These are phyloP conservation scores for Elaeagnus macrophylla DNA, from an alignment of 306 rosid species.

Conservation along the genomic window DNA sequence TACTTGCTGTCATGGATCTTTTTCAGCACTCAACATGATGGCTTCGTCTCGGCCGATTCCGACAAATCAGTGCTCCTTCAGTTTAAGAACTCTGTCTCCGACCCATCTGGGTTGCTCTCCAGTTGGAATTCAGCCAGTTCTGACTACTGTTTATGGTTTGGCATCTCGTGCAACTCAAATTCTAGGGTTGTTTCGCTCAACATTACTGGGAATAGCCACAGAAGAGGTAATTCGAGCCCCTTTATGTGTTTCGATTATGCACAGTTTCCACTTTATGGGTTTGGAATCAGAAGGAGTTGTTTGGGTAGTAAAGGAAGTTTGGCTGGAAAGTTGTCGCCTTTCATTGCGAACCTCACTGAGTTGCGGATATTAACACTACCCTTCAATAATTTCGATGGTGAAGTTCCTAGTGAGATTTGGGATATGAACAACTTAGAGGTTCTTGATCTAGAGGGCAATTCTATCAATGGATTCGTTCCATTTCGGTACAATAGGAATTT, in stretches of 20 bases:
- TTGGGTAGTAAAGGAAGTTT: constrained; percentile 32
- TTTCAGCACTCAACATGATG: constrained; percentile 8
- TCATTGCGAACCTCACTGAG: constrained; percentile 48
- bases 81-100: constrained; percentile 50
- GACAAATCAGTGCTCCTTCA: constrained; percentile 69
- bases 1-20: constrained; percentile 16
- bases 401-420: constrained; percentile 53
- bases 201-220: constrained; percentile 49
- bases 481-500: constrained; percentile 28
- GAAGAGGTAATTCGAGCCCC: constrained; percentile 19
- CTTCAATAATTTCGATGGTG: constrained; percentile 58
- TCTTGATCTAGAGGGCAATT: constrained; percentile 79
- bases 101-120: constrained; percentile 54
- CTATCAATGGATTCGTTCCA: constrained; percentile 48
- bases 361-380: constrained; percentile 65
- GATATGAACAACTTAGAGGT: constrained; percentile 62
- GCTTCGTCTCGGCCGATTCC: constrained; percentile 26
- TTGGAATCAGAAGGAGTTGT: constrained; percentile 19
- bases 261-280: constrained; percentile 63
- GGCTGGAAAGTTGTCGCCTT: constrained; percentile 45
- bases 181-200: constrained; percentile 60
- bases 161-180: constrained; percentile 52
- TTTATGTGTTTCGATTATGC: constrained; percentile 35
- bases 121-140: constrained; percentile 33
- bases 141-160: constrained; percentile 51